A percentile compares a stretch with the other conserved stretches of the same genome.
phyloP scores from a whole-genome alignment of 345 rosid species.

The Acer saccharum region DNA sequence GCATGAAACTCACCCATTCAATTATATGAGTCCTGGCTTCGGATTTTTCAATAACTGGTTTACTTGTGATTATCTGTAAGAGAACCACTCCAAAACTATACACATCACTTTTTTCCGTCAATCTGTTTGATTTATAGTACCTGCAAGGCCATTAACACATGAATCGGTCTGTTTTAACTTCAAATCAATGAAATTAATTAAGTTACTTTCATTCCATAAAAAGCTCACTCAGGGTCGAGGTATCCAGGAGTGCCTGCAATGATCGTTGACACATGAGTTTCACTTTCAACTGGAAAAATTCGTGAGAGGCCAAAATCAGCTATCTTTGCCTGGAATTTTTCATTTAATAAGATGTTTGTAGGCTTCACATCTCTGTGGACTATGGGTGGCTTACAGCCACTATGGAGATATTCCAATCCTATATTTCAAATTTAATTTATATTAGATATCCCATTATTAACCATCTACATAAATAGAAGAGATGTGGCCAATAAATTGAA shows the following conservation, averaged over 20 bases:
- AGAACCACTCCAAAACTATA: constrained; percentile 55
- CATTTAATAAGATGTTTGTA: constrained; percentile 53
- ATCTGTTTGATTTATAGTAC: constrained; percentile 31
- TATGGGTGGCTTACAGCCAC: constrained; percentile 62
- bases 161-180: background rate
- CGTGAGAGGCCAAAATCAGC: constrained; percentile 68
- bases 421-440: background rate
- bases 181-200: background rate
- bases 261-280: constrained; percentile 39
- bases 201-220: background rate
- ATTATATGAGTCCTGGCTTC: constrained; percentile 26
- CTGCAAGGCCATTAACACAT: constrained; percentile 13
- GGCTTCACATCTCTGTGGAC: constrained; percentile 62
- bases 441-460: background rate
- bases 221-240: constrained; percentile 27
- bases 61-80: constrained; percentile 37
- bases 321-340: constrained; percentile 52
- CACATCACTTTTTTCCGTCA: constrained; percentile 47
- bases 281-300: constrained; percentile 35
- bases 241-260: constrained; percentile 60
- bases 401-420: constrained; percentile 68
- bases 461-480: too few species aligned
- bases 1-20: constrained; percentile 36
- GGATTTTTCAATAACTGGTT: constrained; percentile 27
- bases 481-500: too few species aligned